phyloP scores from a whole-genome alignment of 1,139 yeast species.

The Pichia sp. region DNA sequence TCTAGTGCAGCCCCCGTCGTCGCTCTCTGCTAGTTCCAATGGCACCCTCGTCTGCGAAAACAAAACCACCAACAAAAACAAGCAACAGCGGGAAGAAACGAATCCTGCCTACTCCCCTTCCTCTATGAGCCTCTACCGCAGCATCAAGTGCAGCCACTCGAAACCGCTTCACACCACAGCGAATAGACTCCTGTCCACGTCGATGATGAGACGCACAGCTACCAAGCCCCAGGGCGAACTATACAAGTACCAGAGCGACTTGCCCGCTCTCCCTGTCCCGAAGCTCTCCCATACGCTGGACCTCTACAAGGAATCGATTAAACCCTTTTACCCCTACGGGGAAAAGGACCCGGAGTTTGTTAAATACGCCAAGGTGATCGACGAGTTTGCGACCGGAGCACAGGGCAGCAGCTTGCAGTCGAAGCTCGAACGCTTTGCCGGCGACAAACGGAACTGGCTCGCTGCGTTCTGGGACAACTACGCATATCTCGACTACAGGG shows the following conservation, averaged over 20 bases:
- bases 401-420: conserved; percentile 63
- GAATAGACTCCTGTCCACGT: background rate
- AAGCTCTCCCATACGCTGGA: conserved; percentile 64
- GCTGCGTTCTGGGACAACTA: conserved; percentile 92
- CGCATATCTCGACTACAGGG: conserved; percentile 87
- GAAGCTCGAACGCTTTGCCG: conserved; percentile 57
- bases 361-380: conserved; percentile 45
- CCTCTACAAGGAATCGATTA: conserved; percentile 66
- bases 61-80: background rate
- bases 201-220: background rate
- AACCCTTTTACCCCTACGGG: conserved; percentile 55
- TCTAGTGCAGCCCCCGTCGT: no score
- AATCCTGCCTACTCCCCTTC: background rate
- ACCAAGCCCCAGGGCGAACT: conserved; percentile 53
- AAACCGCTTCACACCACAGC: background rate
- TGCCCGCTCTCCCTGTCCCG: conserved; percentile 90
- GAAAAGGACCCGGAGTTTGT: conserved; percentile 53
- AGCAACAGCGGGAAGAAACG: background rate
- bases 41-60: background rate
- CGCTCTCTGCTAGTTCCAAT: no score
- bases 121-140: conserved; percentile 1
- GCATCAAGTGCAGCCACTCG: background rate
- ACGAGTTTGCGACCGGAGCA: conserved; percentile 53
- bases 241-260: conserved; percentile 63
- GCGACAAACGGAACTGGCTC: conserved; percentile 74